Percentiles rank a stretch among this genome's conserved stretches.
Evolutionary conservation across 805 yeast genomes (phyloP).

Genomic region (Lipomyces chichibuensis): DNA sequence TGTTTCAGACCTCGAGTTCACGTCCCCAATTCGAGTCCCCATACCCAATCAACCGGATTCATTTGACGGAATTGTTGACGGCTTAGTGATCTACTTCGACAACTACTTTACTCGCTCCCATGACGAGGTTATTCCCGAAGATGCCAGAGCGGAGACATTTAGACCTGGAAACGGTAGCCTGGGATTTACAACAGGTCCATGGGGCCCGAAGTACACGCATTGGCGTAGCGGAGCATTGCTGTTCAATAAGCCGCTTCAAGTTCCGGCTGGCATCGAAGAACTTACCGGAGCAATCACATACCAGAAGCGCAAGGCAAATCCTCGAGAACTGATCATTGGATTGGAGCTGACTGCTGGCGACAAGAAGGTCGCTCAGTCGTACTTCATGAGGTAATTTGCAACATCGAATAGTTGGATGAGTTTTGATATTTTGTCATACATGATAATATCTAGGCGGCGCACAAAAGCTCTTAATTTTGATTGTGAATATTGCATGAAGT

Average conservation of each 20-base stretch:
- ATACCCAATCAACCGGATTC: slow-evolving; percentile 51
- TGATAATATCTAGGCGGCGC: neutral
- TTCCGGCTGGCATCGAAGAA: slow-evolving; percentile 63
- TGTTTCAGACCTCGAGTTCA: slow-evolving; percentile 70
- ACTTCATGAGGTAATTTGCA: slow-evolving; percentile 21
- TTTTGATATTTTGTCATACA: neutral
- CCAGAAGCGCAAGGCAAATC: slow-evolving; percentile 68
- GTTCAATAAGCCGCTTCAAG: slow-evolving; percentile 71
- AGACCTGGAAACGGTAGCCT: slow-evolving; percentile 25
- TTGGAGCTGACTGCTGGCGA: slow-evolving; percentile 43
- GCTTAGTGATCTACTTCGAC: slow-evolving; percentile 85
- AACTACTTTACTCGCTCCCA: slow-evolving; percentile 63
- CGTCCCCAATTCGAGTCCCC: slow-evolving; percentile 57
- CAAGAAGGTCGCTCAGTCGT: slow-evolving; percentile 15
- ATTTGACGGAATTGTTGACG: slow-evolving; percentile 74
- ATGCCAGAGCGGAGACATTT: slow-evolving; percentile 47
- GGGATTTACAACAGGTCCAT: slow-evolving; percentile 85
- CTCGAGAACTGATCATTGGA: slow-evolving; percentile 80
- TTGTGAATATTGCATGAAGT: neutral
- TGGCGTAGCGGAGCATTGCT: slow-evolving; percentile 91
- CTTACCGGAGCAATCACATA: slow-evolving; percentile 67
- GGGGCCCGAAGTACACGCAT: slow-evolving; percentile 73
- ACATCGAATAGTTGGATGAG: neutral
- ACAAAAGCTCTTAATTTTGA: neutral
- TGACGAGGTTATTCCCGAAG: slow-evolving; percentile 36